Evolutionary conservation across 371 early-diverging fungal species (phyloP).

Genomic region (Apophysomyces trapeziformis): DNA sequence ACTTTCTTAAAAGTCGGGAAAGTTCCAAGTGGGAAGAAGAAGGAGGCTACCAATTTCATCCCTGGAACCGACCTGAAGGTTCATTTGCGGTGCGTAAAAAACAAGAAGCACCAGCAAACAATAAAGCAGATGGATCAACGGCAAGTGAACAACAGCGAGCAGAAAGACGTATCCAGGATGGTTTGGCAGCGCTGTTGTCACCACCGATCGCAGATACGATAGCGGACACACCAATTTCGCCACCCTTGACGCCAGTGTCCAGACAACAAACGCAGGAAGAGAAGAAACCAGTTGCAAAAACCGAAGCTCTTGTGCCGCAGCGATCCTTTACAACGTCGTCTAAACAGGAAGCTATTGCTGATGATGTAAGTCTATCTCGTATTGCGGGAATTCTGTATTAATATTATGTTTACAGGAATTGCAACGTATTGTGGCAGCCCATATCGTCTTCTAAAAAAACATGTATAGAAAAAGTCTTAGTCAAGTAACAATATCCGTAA

Average conservation of each 20-base stretch:
- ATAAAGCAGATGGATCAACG: constrained; percentile 3
- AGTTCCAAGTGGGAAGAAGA: constrained; percentile 55
- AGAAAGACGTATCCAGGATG: constrained; percentile 14
- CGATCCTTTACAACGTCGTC: constrained; percentile 2
- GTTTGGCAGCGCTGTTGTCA: constrained; percentile 10
- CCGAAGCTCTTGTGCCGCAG: constrained; percentile 12
- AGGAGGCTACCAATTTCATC: constrained; percentile 55
- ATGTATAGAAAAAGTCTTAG: background rate
- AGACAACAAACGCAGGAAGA: constrained; percentile 14
- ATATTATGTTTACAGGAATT: constrained; percentile 30
- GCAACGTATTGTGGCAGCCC: constrained; percentile 51
- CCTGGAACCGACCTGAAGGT: constrained; percentile 52
- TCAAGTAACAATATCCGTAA: too few species aligned
- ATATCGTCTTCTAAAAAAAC: constrained; percentile 48
- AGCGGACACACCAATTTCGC: constrained; percentile 23
- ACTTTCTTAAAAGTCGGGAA: constrained; percentile 43
- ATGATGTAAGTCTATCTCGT: constrained; percentile 33
- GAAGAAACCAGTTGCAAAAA: constrained; percentile 23
- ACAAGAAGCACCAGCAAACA: constrained; percentile 17
- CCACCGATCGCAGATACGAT: constrained; percentile 10
- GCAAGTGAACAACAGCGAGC: constrained; percentile 10
- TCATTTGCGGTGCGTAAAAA: constrained; percentile 44
- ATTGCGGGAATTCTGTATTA: background rate
- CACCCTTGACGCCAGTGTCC: constrained; percentile 9
- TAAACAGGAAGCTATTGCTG: constrained; percentile 32